phyloP scores from a whole-genome alignment of 805 yeast genomes.

The Helenozyma baotianmanensis region DNA sequence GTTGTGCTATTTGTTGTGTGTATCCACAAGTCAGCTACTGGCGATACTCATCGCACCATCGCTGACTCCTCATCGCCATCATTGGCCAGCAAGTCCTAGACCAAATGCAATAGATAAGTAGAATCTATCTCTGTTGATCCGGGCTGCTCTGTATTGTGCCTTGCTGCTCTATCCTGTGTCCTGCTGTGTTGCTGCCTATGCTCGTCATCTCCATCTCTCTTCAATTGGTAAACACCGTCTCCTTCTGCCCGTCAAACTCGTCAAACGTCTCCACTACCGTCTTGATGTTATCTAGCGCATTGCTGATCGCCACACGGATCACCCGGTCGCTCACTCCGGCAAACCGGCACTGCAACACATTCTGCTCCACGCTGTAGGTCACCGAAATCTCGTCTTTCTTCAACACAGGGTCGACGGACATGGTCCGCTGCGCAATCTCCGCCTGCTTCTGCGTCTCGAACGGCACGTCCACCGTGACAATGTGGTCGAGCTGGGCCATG shows the following conservation, averaged over 20 bases:
- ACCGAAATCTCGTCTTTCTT: conserved; percentile 62
- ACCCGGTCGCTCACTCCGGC: conserved; percentile 66
- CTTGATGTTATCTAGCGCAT: conserved; percentile 69
- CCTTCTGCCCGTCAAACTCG: conserved; percentile 48
- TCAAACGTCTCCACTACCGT: conserved; percentile 79
- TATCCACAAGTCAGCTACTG: too few species aligned
- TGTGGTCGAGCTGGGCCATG: conserved; percentile 14
- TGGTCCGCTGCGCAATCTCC: conserved; percentile 52
- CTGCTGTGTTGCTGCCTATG: too few species aligned
- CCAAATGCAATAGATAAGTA: too few species aligned
- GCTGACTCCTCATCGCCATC: too few species aligned
- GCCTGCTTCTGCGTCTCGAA: conserved; percentile 60
- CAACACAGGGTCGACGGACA: conserved; percentile 78
- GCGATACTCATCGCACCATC: too few species aligned
- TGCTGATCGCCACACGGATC: conserved; percentile 80
- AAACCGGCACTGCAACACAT: conserved; percentile 43
- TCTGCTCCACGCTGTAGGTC: conserved; percentile 32
- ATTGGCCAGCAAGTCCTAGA: too few species aligned
- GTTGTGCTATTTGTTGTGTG: too few species aligned
- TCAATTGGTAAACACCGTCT: conserved; percentile 13
- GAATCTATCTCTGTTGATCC: too few species aligned
- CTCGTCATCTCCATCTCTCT: too few species aligned
- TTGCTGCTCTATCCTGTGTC: too few species aligned
- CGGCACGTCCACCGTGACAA: conserved; percentile 50
- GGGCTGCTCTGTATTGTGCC: too few species aligned